Evolutionary conservation across 2,329 filamentous ascomycete genomes (phyloP), one percentile per base, ranked within the genome.

Genomic region (Cladosporium sp.): DNA sequence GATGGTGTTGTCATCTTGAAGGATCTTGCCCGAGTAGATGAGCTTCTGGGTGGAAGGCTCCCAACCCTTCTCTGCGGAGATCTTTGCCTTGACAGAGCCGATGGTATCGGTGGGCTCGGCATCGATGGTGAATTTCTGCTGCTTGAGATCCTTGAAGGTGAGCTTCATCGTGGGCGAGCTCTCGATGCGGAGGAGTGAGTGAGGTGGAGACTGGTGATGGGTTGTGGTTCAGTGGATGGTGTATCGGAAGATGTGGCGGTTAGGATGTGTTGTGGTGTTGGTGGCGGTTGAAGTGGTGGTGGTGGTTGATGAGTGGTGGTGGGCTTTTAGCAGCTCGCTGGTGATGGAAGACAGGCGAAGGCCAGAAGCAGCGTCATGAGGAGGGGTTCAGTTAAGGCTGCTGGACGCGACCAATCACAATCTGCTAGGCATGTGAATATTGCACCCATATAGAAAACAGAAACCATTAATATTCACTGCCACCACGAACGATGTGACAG

Each of bases 1-100:
- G 68, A 99, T 89, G 2, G 92, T 96, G 73, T 97, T 94, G 63
- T 92, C 91, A 88, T 99, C 93, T 78, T 97, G 93, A 65, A 99
- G 81, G 69, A 99, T 97, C 82, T 99, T 99, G 80, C 94, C 94
- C 60, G 94, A 97, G 77, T 97, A 97, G 77, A 99, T 99, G 72
- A 99, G 86, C 82, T 97, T 97, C 78, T 96, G 90, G 64, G 86
- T 83, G 71, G 91, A 86, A 51, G 89, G 85, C 62, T 96, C 92
- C 91, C 93, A 97, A 75, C 92, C 91, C 78, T 97, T 97, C 76
- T 96, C 92, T 64, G 85, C 82, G 34, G 88, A 84, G 67, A 99
- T 96, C 81, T 94, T 96, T 73, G 90, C 86, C 83, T 99, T 99
- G 72, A 99, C 86, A 62, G 88, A 80, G 63, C 88, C 90, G 74